A percentile compares a stretch with the other conserved stretches of the same genome.
These are phyloP conservation scores for Raphanus sativus DNA, from an alignment of 345 rosid genomes.

Conservation along the genomic window DNA sequence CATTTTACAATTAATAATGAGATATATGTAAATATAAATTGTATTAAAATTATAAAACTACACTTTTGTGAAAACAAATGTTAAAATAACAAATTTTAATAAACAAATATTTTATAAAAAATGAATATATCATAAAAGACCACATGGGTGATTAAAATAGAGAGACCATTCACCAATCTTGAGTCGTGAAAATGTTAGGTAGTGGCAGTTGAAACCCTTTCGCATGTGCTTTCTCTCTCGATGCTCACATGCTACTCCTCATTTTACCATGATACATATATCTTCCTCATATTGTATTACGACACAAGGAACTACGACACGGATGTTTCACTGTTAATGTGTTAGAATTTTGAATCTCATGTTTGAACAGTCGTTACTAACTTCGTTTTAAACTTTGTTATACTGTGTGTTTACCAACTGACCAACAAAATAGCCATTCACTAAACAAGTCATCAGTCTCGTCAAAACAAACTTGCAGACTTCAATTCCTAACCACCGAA, in stretches of 20 bases:
- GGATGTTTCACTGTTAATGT: neutral
- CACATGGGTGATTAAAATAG: slow-evolving; percentile 38
- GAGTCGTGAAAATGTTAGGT: slow-evolving; percentile 38
- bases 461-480: neutral
- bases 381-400: neutral
- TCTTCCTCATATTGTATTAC: slow-evolving; percentile 6
- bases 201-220: slow-evolving; percentile 39
- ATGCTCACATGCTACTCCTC: slow-evolving; percentile 16
- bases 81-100: too few relatives aligned
- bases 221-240: slow-evolving; percentile 30
- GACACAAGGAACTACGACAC: neutral
- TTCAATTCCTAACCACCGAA: neutral
- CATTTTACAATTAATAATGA: too few relatives aligned
- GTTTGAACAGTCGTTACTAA: neutral
- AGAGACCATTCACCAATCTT: slow-evolving; percentile 38
- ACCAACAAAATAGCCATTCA: neutral
- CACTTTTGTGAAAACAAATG: too few relatives aligned
- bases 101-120: neutral
- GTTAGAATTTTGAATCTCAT: slow-evolving; percentile 4
- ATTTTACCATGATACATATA: slow-evolving; percentile 3
- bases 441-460: neutral
- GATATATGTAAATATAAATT: too few relatives aligned
- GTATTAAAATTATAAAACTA: too few relatives aligned
- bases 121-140: slow-evolving; percentile 3
- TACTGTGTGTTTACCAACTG: neutral